phyloP scores from a whole-genome alignment of 2,329 filamentous ascomycete genomes.

The Dactylellina drechsleri region DNA sequence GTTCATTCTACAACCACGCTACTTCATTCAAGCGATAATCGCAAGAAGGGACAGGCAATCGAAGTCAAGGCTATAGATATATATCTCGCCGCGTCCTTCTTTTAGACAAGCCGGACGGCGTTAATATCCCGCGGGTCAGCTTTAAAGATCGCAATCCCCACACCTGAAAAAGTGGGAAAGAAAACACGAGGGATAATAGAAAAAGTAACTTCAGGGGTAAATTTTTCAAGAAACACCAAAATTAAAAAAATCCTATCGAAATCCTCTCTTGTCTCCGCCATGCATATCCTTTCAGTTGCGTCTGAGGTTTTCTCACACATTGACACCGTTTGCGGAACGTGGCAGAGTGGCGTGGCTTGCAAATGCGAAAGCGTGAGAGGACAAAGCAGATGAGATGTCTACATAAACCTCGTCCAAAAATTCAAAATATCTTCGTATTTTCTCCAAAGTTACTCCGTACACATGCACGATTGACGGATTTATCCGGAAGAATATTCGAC shows the following conservation, averaged over 20 bases:
- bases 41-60: background rate
- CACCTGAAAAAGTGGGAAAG: no score
- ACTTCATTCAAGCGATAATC: no score
- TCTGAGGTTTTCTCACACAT: conserved; percentile 7
- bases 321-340: conserved; percentile 11
- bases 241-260: background rate
- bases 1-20: no score
- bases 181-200: background rate
- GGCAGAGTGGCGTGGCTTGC: background rate
- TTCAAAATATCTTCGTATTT: no score
- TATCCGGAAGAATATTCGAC: no score
- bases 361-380: background rate
- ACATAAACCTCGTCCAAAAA: no score
- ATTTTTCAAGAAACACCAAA: conserved; percentile 21
- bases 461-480: no score
- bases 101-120: background rate
- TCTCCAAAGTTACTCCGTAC: no score
- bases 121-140: background rate
- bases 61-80: background rate
- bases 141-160: no score
- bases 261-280: no score
- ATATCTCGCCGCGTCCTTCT: no score
- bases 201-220: conserved; percentile 54
- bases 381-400: no score
- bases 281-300: background rate